Percentiles rank a stretch among this genome's conserved stretches.
Conservation (phyloP, 306 rosid species). For the Glycine latifolia region DNA sequence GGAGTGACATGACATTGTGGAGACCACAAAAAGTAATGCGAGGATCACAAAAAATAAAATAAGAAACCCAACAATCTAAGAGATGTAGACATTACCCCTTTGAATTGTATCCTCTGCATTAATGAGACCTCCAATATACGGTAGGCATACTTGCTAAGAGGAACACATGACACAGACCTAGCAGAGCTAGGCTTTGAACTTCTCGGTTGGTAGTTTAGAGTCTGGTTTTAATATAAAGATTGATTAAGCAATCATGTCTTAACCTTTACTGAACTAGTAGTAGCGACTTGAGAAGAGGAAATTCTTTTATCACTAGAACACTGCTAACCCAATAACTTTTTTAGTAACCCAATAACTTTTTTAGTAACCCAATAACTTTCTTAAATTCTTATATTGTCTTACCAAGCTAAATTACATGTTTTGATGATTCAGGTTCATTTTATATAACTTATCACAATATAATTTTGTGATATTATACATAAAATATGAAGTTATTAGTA, state of each 20-base stretch:
- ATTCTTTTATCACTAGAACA: neutral
- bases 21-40: no score
- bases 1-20: no score
- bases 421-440: neutral
- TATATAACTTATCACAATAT: neutral
- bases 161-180: neutral
- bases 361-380: neutral
- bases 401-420: neutral
- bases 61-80: no score
- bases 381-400: neutral
- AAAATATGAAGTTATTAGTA: neutral
- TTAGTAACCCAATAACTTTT: neutral
- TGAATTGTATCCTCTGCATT: neutral
- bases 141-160: neutral
- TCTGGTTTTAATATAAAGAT: neutral
- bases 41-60: no score
- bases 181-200: neutral
- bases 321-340: neutral
- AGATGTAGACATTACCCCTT: neutral
- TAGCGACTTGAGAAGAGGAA: neutral
- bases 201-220: neutral
- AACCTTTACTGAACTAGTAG: neutral
- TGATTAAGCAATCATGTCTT: neutral
- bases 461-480: neutral
- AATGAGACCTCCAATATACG: neutral